Base-by-base conservation (phyloP, 371 early-diverging fungal species). In the Rhizomucor miehei region DNA sequence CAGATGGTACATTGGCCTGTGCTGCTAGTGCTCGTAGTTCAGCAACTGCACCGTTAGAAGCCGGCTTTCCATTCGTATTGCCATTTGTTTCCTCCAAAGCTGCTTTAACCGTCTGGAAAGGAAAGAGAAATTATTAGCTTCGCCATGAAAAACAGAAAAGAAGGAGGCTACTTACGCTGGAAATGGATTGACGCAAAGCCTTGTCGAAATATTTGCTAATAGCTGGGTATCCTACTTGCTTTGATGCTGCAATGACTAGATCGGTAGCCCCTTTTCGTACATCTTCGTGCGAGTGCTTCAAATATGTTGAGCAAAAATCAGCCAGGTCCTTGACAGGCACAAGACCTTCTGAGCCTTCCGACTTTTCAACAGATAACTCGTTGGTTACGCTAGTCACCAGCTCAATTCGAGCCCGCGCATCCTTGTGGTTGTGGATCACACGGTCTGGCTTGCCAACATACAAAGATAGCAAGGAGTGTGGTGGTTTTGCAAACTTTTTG, bases 211-310 rank as follows among this genome's bases (percentile, higher is more conserved):
- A 70, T 10, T 55, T 39, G 25, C 67, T 66, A 20, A 70, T 67
- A 8, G 44, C 29, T 17, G 54, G 36, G 17, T 66, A 70, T 2
- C 67, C 66, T 36, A 66, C 53, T 41, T 64, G 66, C 16, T 66
- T 59, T 3, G 69, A 71, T 9, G 82, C 66, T 4, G 66, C 74
- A 9, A 82, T 77, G 6, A 85, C 70, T 6, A 89, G 61, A 41
- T 72, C 73, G 8, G 77, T 73, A 2, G 89, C 83, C 0, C 82
- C 77, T 41, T 87, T 76, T 12, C 86, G 82, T 14, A 88, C 87
- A 37, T 88, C 89, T 3, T 68, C 73, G 52, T 82, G 87, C 41
- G 66, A 71, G 62, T 89, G 80, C 9, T 77, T 77, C 39, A 86
- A 57, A 47, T 83, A 82, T 1, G 81, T 80, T 23, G 73, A 64